phyloP scores from a whole-genome alignment of 306 rosid species.

The Quercus parvula region DNA sequence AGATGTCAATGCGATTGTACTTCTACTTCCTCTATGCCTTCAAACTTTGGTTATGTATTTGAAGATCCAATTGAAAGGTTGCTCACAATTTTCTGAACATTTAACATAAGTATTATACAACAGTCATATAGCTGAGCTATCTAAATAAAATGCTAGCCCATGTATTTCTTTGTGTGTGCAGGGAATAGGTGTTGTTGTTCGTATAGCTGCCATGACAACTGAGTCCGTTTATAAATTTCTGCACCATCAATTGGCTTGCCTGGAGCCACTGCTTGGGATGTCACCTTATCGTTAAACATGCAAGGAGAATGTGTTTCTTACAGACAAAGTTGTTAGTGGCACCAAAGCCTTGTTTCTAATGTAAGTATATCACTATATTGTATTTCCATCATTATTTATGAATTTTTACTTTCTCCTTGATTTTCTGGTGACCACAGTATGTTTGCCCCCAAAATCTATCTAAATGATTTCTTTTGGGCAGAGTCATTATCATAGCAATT shows the following conservation, averaged over 20 bases:
- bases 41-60: neutral
- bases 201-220: constrained; percentile 82
- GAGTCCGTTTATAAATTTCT: constrained; percentile 79
- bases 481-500: no score
- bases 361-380: no score
- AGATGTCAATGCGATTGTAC: neutral
- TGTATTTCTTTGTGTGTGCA: constrained; percentile 26
- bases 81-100: neutral
- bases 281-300: constrained; percentile 57
- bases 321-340: neutral
- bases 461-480: no score
- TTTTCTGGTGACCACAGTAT: neutral
- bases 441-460: neutral
- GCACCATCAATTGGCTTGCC: constrained; percentile 58
- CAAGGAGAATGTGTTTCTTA: neutral
- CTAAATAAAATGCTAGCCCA: constrained; percentile 5
- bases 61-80: neutral
- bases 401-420: neutral
- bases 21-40: neutral
- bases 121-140: neutral
- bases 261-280: constrained; percentile 76
- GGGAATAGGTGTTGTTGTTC: constrained; percentile 69
- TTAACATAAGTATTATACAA: neutral
- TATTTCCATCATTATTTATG: neutral
- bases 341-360: neutral